phyloP scores from a whole-genome alignment of 2,329 filamentous ascomycete species.

The Alternaria infectoria region DNA sequence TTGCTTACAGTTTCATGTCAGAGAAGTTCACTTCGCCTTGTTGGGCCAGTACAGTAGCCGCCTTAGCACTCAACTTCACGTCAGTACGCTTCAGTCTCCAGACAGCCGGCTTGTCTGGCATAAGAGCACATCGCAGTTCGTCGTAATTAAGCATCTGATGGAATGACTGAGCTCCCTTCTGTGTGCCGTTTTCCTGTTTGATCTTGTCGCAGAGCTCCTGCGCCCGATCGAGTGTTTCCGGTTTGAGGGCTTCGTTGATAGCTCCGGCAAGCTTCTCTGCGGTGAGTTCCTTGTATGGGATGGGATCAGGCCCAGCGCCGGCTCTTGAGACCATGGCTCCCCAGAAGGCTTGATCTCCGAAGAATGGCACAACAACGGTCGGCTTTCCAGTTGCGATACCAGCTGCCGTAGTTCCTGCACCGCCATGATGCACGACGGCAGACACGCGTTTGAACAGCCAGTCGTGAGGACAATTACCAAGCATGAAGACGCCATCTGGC shows the following conservation, averaged over 20 bases:
- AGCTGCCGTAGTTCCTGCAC: constrained; percentile 85
- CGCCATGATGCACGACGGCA: constrained; percentile 85
- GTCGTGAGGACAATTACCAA: constrained; percentile 86
- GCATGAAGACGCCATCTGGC: constrained; percentile 80
- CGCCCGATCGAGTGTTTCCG: constrained; percentile 45
- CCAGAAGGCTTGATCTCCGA: constrained; percentile 53
- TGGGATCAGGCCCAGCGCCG: constrained; percentile 49
- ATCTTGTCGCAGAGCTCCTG: constrained; percentile 48
- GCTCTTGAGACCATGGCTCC: constrained; percentile 51
- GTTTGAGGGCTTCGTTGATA: constrained; percentile 48
- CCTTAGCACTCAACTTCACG: constrained; percentile 44
- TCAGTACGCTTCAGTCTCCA: constrained; percentile 50
- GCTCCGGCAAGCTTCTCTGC: constrained; percentile 47
- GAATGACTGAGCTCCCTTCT: constrained; percentile 47
- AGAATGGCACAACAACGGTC: constrained; percentile 85
- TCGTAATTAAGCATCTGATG: constrained; percentile 49
- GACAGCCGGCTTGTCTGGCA: constrained; percentile 42
- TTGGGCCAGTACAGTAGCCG: constrained; percentile 47
- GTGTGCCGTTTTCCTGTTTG: constrained; percentile 45
- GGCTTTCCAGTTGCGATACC: constrained; percentile 82
- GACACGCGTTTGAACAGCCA: constrained; percentile 86
- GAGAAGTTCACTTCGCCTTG: constrained; percentile 45
- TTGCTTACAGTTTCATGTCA: constrained; percentile 47
- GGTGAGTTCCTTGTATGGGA: constrained; percentile 49
- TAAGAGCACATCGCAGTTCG: constrained; percentile 44